Percentiles rank a stretch among this genome's conserved stretches.
These are phyloP conservation scores for Tricholoma sp. DNA, from an alignment of 768 basidiomycete species.

Conservation along the genomic window DNA sequence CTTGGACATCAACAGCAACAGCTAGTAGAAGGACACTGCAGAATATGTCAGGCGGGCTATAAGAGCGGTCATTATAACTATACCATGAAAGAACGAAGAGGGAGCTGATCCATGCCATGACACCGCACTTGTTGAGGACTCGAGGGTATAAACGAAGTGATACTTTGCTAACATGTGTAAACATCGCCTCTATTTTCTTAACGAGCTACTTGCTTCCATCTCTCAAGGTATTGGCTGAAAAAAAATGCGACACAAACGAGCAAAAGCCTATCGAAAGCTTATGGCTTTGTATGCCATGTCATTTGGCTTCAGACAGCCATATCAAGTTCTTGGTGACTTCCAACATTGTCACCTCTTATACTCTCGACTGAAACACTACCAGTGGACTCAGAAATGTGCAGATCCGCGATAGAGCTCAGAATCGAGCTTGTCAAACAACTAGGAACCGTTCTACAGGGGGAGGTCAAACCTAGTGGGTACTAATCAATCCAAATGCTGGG, in stretches of 20 bases:
- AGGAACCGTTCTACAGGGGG: conserved; percentile 74
- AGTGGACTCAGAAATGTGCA: conserved; percentile 89
- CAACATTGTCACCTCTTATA: conserved; percentile 2
- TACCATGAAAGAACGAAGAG: conserved; percentile 26
- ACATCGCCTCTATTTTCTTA: conserved; percentile 4
- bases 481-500: conserved; percentile 1
- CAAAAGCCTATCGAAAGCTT: conserved; percentile 90
- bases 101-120: conserved; percentile 14
- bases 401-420: conserved; percentile 59
- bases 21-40: conserved; percentile 21
- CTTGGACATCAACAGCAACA: conserved; percentile 51
- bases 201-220: background rate
- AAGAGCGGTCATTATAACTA: background rate
- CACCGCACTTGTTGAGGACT: background rate
- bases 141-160: background rate
- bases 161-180: conserved; percentile 15
- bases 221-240: background rate
- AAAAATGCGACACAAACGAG: conserved; percentile 92
- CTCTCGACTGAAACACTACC: conserved; percentile 2
- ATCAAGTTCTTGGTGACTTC: conserved; percentile 78
- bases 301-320: conserved; percentile 91
- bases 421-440: conserved; percentile 77
- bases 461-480: conserved; percentile 84
- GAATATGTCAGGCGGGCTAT: background rate
- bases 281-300: conserved; percentile 86